phyloP scores from a whole-genome alignment of 495 filamentous ascomycete species.

The Aspergillus taichungensis region DNA sequence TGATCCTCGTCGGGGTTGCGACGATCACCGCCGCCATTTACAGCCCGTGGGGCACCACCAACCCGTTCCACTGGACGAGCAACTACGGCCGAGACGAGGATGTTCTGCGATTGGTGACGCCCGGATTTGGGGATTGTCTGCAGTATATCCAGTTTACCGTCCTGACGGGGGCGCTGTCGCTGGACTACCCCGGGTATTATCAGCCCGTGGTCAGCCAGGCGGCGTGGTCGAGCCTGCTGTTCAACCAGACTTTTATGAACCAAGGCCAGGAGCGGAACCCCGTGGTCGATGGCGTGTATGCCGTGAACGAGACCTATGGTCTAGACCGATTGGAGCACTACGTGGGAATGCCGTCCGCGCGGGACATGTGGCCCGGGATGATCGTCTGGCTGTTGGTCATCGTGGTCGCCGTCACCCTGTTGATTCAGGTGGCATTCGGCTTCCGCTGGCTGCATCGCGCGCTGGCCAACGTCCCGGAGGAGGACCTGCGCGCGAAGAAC shows the following conservation, averaged over 20 bases:
- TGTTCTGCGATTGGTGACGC: conserved; percentile 83
- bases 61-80: conserved; percentile 87
- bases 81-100: conserved; percentile 95
- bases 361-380: conserved; percentile 91
- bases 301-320: conserved; percentile 60
- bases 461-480: conserved; percentile 61
- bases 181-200: conserved; percentile 90
- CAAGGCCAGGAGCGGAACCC: conserved; percentile 51
- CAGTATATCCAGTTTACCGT: conserved; percentile 95
- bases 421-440: conserved; percentile 70
- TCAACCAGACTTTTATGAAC: conserved; percentile 83
- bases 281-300: conserved; percentile 79
- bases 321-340: conserved; percentile 70
- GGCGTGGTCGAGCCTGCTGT: conserved; percentile 84
- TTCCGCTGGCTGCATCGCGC: conserved; percentile 64
- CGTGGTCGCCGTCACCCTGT: conserved; percentile 53
- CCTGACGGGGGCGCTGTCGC: conserved; percentile 72
- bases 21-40: conserved; percentile 75
- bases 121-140: conserved; percentile 92
- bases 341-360: conserved; percentile 64
- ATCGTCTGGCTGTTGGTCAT: conserved; percentile 76
- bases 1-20: conserved; percentile 71
- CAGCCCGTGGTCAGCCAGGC: conserved; percentile 82
- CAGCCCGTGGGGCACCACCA: conserved; percentile 87
- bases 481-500: conserved; percentile 85